Evolutionary conservation across 495 filamentous ascomycete species (phyloP).

Genomic region (Trichoderma reesei): DNA sequence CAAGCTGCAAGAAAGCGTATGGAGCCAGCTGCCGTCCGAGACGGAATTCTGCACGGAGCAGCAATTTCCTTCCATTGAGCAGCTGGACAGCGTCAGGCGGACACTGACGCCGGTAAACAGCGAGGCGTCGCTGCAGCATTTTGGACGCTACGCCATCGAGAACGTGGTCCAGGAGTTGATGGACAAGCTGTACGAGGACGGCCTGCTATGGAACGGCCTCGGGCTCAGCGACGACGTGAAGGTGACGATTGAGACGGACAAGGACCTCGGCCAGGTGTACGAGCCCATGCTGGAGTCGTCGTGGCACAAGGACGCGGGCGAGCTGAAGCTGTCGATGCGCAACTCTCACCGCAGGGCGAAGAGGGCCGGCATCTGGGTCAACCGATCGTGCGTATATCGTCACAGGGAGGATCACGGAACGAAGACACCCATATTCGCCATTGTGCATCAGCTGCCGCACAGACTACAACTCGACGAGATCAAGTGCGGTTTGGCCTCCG

Average conservation of each 20-base stretch:
- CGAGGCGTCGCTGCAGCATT: constrained; percentile 23
- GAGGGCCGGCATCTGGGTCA: constrained; percentile 22
- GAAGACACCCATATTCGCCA: constrained; percentile 22
- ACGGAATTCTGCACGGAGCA: not conserved
- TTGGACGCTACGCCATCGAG: constrained; percentile 21
- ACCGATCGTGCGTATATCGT: constrained; percentile 36
- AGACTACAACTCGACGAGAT: constrained; percentile 27
- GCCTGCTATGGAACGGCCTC: constrained; percentile 19
- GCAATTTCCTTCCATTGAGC: constrained; percentile 17
- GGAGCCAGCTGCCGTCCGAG: constrained; percentile 21
- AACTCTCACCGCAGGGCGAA: constrained; percentile 15
- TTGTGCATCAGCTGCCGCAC: constrained; percentile 39
- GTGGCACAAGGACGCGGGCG: not conserved
- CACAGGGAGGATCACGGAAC: constrained; percentile 15
- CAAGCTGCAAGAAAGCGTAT: constrained; percentile 19
- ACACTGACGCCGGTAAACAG: constrained; percentile 21
- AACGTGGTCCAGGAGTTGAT: constrained; percentile 23
- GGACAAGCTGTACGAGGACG: constrained; percentile 18
- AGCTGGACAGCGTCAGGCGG: constrained; percentile 22
- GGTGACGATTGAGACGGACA: constrained; percentile 29
- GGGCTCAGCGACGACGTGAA: constrained; percentile 17
- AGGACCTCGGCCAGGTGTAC: constrained; percentile 19
- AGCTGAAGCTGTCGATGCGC: not conserved
- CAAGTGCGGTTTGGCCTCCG: constrained; percentile 18
- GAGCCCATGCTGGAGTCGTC: constrained; percentile 13